phyloP scores from a whole-genome alignment of 2,329 filamentous ascomycete species.

The Beauveria australis region DNA sequence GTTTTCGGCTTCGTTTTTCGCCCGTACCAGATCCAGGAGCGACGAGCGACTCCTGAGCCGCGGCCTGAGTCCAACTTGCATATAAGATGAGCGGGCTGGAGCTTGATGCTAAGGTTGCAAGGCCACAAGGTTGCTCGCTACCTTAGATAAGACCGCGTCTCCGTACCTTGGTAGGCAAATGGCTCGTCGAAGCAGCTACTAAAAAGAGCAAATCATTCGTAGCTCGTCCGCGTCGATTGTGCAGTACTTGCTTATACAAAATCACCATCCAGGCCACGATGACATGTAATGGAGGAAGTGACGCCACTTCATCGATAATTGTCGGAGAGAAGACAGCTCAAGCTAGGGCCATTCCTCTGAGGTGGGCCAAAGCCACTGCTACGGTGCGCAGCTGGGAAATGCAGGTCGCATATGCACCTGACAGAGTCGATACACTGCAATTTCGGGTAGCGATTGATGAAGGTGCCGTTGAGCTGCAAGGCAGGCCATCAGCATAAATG shows the following conservation, averaged over 20 bases:
- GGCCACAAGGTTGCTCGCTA: background rate
- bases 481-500: background rate
- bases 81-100: slow-evolving; percentile 1
- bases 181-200: background rate
- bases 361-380: slow-evolving; percentile 6
- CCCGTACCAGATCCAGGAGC: slow-evolving; percentile 11
- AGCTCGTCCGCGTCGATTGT: background rate
- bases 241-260: background rate
- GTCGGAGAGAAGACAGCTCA: background rate
- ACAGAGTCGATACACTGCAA: background rate
- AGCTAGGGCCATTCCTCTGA: slow-evolving; percentile 4
- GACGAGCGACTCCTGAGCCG: slow-evolving; percentile 13
- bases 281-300: slow-evolving; percentile 1
- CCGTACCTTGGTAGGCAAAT: background rate
- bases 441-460: no score
- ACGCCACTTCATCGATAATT: background rate
- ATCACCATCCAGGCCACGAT: background rate
- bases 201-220: background rate
- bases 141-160: background rate
- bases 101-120: background rate
- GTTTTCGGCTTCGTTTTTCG: slow-evolving; percentile 12
- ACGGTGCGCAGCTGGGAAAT: background rate
- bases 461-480: background rate
- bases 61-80: slow-evolving; percentile 13
- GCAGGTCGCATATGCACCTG: background rate